Evolutionary conservation across 2,329 filamentous ascomycete species (phyloP).

Genomic region (Lachnellula arida): DNA sequence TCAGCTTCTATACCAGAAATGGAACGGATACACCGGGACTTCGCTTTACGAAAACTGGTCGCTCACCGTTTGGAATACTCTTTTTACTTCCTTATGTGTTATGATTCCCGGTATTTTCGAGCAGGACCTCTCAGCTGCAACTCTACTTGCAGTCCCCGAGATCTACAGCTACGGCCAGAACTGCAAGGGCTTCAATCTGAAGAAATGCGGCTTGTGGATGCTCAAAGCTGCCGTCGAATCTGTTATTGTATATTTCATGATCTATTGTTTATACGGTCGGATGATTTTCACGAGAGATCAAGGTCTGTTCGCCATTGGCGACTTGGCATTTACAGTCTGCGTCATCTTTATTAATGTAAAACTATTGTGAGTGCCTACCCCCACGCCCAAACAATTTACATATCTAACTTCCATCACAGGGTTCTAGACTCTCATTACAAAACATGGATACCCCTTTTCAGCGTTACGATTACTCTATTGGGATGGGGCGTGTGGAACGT

Average conservation of each 20-base stretch:
- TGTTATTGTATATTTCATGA: slow-evolving; percentile 69
- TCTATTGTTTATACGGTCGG: slow-evolving; percentile 57
- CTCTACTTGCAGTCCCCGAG: slow-evolving; percentile 81
- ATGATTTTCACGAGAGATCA: slow-evolving; percentile 54
- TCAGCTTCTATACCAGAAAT: slow-evolving; percentile 75
- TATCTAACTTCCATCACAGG: slow-evolving; percentile 34
- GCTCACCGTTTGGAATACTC: slow-evolving; percentile 83
- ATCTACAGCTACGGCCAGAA: slow-evolving; percentile 79
- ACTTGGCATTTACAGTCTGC: slow-evolving; percentile 63
- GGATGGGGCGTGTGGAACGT: slow-evolving; percentile 90
- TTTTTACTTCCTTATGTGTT: slow-evolving; percentile 82
- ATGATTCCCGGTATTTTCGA: slow-evolving; percentile 89
- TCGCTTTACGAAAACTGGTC: slow-evolving; percentile 81
- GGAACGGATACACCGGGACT: slow-evolving; percentile 82
- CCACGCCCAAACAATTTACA: slow-evolving; percentile 37
- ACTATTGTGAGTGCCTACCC: slow-evolving; percentile 53
- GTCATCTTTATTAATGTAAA: slow-evolving; percentile 71
- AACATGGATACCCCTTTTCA: slow-evolving; percentile 56
- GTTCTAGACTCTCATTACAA: slow-evolving; percentile 75
- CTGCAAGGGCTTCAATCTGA: slow-evolving; percentile 71
- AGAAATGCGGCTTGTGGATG: slow-evolving; percentile 73
- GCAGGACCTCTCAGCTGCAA: slow-evolving; percentile 76
- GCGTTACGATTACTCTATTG: slow-evolving; percentile 52
- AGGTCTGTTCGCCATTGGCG: slow-evolving; percentile 70
- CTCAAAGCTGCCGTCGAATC: slow-evolving; percentile 69